Evolutionary conservation across 2,329 filamentous ascomycete species (phyloP), one percentile per base, ranked within the genome.

Genomic region (Dothidotthia symphoricarpi): DNA sequence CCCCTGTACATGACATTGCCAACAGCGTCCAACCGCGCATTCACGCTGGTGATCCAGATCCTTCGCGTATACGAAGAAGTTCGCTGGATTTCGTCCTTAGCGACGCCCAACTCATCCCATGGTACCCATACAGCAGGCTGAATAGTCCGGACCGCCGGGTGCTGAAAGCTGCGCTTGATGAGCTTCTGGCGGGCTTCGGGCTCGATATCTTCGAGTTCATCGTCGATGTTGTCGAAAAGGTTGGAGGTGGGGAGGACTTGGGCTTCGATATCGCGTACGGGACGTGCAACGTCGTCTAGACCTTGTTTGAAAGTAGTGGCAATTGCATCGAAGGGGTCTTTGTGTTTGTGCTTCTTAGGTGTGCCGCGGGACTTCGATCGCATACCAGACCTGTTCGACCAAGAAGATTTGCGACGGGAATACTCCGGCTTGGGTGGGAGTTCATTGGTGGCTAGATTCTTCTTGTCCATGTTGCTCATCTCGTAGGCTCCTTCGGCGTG

Each of bases 31-130:
- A 97, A 72, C 8, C 88, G 86, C 14, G 91, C 89, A 41, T 89
- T 89, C 63, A 94, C 86, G 65, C 96, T 96, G 55, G 87, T 95
- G 61, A 97, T 89, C 86, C 89, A 95, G 35, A 97, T 85, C 49
- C 76, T 75, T 27, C 69, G 75, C 42, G 86, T 91, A 63, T 89
- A 86, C 31, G 76, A 75, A 49, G 83, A 77, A 6, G 89, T 95
- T 24, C 86, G 76, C 57, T 76, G 76, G 29, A 97, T 85, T 71
- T 98, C 93, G 53, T 97, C 91, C 54, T 95, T 88, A 50, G 86
- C 89, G 40, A 98, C 80, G 4, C 93, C 93, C 4, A 97, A 68
- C 51, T 93, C 86, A 59, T 98, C 93, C 9, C 85, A 81, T 0
- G 93, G 93, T 29, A 98, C 87, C 93, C 93, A 98, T 16, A 98